Base-by-base conservation (phyloP, 768 basidiomycete genomes). In the Neoboletus magnificus region DNA sequence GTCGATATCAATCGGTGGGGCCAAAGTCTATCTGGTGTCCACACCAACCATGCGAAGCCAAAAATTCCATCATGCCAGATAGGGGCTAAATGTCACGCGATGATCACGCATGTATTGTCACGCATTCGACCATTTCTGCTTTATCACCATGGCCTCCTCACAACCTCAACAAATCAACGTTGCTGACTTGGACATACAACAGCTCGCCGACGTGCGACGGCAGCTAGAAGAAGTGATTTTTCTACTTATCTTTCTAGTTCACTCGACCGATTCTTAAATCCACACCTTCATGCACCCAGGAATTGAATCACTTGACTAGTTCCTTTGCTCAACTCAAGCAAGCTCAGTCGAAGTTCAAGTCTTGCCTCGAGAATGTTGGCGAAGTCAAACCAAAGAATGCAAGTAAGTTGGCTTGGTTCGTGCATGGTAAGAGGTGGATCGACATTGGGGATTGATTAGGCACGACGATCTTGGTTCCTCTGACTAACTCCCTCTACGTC, bases 401-500 rank as follows among this genome's bases (percentile, higher is more conserved):
- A 61, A 77, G 86, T 82, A 57, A 35, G 73, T 65, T 7, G 6
- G 11, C 11, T 39, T 16, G 1, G 23, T 32, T 42, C 5, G 13
- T 20, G 35, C 12, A n/a, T 41, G 29, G 18, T 16, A 11, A 11
- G 20, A 22, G n/a, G n/a, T 45, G 16, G 32, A 27, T 29, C 1
- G 42, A 59, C 44, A 20, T 33, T 37, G 45, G 23, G 12, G 27
- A 37, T 22, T 8, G 39, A 47, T 13, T 62, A 98, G 96, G 80
- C 61, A 95, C 92, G 78, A 84, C 87, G 22, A 83, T 97, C 58
- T 79, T 98, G 15, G 91, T 98, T 11, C 96, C 97, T 7, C 72
- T 98, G 52, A 98, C 94, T 16, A 92, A 90, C 70, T 98, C 95
- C 1, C 81, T 99, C 2, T 98, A 98, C 67, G 89, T 98, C 25